phyloP scores from a whole-genome alignment of 108 stramenopile species.

The Cyclotella atomus region DNA sequence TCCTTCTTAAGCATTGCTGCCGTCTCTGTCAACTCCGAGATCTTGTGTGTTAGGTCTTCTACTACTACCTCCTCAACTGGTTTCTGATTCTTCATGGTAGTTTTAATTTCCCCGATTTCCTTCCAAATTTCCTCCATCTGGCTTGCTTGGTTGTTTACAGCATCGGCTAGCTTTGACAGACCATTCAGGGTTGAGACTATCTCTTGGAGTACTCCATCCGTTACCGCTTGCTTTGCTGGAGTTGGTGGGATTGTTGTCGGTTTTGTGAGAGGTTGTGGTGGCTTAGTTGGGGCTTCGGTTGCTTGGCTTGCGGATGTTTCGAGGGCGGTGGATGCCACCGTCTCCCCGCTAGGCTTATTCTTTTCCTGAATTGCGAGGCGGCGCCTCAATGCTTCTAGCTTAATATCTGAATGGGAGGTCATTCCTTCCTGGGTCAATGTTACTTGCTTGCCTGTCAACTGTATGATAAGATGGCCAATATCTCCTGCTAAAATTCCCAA shows the following conservation, averaged over 20 bases:
- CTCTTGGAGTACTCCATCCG: background rate
- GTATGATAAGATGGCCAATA: background rate
- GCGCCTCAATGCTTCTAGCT: too few relatives aligned
- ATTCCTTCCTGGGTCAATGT: too few relatives aligned
- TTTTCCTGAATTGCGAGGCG: too few relatives aligned
- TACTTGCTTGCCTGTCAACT: background rate
- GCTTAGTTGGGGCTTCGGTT: too few relatives aligned
- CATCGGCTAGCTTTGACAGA: background rate
- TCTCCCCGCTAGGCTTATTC: too few relatives aligned
- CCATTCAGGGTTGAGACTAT: background rate
- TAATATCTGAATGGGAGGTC: too few relatives aligned
- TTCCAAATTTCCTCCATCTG: background rate
- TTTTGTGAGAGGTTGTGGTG: too few relatives aligned
- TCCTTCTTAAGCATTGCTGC: background rate
- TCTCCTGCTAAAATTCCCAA: background rate
- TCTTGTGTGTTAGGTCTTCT: background rate
- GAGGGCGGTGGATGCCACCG: too few relatives aligned
- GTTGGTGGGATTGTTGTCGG: too few relatives aligned
- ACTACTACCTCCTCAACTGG: background rate
- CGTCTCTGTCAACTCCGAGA: background rate
- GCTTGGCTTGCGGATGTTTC: too few relatives aligned
- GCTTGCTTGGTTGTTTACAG: background rate
- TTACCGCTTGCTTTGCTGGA: too few relatives aligned
- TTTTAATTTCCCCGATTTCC: background rate
- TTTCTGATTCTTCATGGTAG: background rate